phyloP scores from a whole-genome alignment of 2,329 filamentous ascomycete species.

The Graphilbum ipis-grandicollis region DNA sequence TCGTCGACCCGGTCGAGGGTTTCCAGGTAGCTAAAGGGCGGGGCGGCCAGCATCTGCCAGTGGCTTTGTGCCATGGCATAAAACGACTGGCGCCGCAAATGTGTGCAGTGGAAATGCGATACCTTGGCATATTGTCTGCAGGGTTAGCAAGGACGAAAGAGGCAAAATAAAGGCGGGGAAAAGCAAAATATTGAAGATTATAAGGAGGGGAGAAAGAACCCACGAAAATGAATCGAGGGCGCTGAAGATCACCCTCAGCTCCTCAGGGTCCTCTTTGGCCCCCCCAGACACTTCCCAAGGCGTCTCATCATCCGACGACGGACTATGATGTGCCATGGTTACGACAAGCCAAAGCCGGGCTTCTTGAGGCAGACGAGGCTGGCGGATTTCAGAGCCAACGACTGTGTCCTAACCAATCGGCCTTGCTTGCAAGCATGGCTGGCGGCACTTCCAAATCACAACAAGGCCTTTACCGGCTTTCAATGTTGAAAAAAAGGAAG shows the following conservation, averaged over 20 bases:
- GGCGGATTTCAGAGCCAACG: too few relatives aligned
- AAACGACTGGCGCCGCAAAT: slow-evolving; percentile 78
- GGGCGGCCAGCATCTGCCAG: slow-evolving; percentile 63
- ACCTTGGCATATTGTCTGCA: slow-evolving; percentile 65
- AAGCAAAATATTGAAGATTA: too few relatives aligned
- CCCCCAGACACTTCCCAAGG: background rate
- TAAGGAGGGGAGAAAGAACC: slow-evolving; percentile 18
- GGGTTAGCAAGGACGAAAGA: background rate
- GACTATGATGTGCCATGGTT: background rate
- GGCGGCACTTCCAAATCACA: too few relatives aligned
- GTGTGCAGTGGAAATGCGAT: slow-evolving; percentile 80
- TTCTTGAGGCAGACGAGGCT: too few relatives aligned
- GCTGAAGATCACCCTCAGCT: slow-evolving; percentile 61
- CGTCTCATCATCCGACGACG: background rate
- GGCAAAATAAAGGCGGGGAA: background rate
- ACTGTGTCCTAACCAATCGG: too few relatives aligned
- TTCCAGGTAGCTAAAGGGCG: slow-evolving; percentile 69
- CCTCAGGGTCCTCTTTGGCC: slow-evolving; percentile 46
- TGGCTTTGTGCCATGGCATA: slow-evolving; percentile 76
- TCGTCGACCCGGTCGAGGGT: slow-evolving; percentile 65
- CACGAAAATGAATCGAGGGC: slow-evolving; percentile 83
- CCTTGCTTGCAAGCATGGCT: too few relatives aligned
- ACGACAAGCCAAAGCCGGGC: too few relatives aligned
- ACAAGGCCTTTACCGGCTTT: too few relatives aligned
- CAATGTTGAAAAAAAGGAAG: too few relatives aligned